Evolutionary conservation across 2,329 filamentous ascomycete species (phyloP), one percentile per base, ranked within the genome.

Genomic region (Ceratocystis albifundus): DNA sequence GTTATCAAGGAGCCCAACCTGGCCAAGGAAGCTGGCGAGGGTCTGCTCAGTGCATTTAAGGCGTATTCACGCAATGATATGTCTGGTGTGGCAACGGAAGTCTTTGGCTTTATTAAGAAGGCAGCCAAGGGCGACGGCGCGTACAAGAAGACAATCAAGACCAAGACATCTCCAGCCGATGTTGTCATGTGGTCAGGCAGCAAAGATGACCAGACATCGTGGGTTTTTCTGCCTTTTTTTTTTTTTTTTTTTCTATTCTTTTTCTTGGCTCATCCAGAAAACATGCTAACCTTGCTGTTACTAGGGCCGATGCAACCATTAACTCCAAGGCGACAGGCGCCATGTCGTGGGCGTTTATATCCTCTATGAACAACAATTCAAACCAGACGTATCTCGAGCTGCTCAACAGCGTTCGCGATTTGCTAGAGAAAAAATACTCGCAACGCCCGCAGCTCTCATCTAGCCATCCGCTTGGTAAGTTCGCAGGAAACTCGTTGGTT

Each of bases 281-380:
- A 22, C 61, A 45, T 66, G 20, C 32, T 59, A 63, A 50, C 61
- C 20, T 44, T 61, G 55, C 30, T 30, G 20, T 12, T 57, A 12
- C 71, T 50, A 96, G 91, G 68, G 89, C 90, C 77, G 94, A 99
- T 75, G 92, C 94, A 12, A 89, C 86, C 32, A 96, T 97, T 70
- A 84, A 82, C 55, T 86, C 90, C 66, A 83, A 96, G 77, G 93
- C 94, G 44, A 99, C 94, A 0, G 94, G 94, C 66, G 94, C 94
- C 75, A 97, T 99, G 94, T 96, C 91, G 2, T 96, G 89, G 85
- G 94, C 94, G 1, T 99, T 99, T 75, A 94, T 99, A 75, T 86
- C 83, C 1, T 88, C 92, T 22, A 82, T 97, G 73, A 92, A 89
- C 80, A 90, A 92, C 79, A 96, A 96, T 74, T 90, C 90, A 0